phyloP scores from a whole-genome alignment of 768 basidiomycete genomes.

The Gyrodon lividus region DNA sequence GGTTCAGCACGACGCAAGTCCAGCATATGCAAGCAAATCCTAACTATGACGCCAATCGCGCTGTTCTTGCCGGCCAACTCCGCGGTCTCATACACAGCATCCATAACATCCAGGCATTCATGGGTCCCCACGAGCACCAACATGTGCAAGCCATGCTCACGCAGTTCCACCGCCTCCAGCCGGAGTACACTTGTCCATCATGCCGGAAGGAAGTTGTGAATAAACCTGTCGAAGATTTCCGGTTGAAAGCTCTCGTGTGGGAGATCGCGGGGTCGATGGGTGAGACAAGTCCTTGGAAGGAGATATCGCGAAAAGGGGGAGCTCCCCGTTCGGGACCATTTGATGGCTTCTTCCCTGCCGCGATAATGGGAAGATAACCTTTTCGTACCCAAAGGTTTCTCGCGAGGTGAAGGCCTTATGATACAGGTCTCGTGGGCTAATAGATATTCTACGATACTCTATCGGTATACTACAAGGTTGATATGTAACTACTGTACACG shows the following conservation, averaged over 20 bases:
- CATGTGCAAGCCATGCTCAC: slow-evolving; percentile 20
- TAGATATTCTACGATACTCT: slow-evolving; percentile 1
- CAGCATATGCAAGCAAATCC: slow-evolving; percentile 52
- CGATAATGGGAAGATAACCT: background rate
- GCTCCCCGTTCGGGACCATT: slow-evolving; percentile 33
- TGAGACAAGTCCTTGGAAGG: slow-evolving; percentile 40
- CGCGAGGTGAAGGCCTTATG: background rate
- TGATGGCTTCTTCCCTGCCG: slow-evolving; percentile 45
- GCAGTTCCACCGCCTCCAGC: slow-evolving; percentile 34
- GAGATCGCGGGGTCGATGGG: slow-evolving; percentile 49
- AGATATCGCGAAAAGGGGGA: background rate
- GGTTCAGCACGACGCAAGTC: slow-evolving; percentile 47
- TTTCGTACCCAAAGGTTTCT: background rate
- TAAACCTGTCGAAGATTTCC: slow-evolving; percentile 59
- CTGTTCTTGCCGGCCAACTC: slow-evolving; percentile 15
- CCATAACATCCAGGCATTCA: slow-evolving; percentile 19
- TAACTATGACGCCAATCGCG: slow-evolving; percentile 37
- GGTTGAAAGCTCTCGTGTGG: slow-evolving; percentile 55
- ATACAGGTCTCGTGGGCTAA: background rate
- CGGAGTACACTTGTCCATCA: slow-evolving; percentile 65
- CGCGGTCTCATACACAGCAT: slow-evolving; percentile 18
- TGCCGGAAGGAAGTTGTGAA: slow-evolving; percentile 52
- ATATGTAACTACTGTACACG: background rate
- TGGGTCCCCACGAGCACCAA: slow-evolving; percentile 10
- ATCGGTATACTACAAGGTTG: background rate